phyloP scores from a whole-genome alignment of 371 early-diverging fungal species.

The Mortierella sp. region DNA sequence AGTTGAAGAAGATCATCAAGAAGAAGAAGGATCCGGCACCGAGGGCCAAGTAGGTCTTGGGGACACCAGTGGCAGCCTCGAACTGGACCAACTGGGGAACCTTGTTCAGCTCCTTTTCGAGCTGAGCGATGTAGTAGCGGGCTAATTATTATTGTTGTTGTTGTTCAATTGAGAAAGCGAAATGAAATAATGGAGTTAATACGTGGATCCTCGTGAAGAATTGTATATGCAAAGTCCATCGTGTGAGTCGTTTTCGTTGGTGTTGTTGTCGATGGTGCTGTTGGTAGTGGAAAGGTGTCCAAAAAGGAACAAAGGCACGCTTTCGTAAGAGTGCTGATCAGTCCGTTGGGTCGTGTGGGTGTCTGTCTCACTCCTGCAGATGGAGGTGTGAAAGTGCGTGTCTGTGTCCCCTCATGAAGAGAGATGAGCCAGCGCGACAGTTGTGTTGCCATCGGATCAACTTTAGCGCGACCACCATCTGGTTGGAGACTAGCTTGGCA shows the following conservation, averaged over 20 bases:
- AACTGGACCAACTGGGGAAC: constrained; percentile 72
- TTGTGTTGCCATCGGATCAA: constrained; percentile 13
- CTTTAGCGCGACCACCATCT: constrained; percentile 13
- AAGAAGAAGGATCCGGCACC: constrained; percentile 71
- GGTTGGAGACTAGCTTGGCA: background rate
- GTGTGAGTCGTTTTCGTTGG: background rate
- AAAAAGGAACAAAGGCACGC: background rate
- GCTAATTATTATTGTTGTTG: constrained; percentile 17
- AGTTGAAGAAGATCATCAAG: constrained; percentile 90
- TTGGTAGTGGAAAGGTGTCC: background rate
- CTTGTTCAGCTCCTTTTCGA: constrained; percentile 84
- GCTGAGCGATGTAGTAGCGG: constrained; percentile 62
- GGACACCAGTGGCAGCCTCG: constrained; percentile 80
- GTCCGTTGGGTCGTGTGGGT: background rate
- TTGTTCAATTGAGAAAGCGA: background rate
- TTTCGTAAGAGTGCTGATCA: background rate
- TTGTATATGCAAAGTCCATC: background rate
- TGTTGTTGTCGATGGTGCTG: background rate
- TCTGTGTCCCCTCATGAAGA: background rate
- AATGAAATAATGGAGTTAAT: background rate
- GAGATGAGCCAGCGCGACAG: background rate
- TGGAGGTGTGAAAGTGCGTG: background rate
- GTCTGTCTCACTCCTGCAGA: constrained; percentile 3
- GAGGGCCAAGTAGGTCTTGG: constrained; percentile 85
- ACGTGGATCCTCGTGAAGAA: background rate